Evolutionary conservation across 2,329 filamentous ascomycete genomes (phyloP).

Genomic region (Beauveria brongniartii): DNA sequence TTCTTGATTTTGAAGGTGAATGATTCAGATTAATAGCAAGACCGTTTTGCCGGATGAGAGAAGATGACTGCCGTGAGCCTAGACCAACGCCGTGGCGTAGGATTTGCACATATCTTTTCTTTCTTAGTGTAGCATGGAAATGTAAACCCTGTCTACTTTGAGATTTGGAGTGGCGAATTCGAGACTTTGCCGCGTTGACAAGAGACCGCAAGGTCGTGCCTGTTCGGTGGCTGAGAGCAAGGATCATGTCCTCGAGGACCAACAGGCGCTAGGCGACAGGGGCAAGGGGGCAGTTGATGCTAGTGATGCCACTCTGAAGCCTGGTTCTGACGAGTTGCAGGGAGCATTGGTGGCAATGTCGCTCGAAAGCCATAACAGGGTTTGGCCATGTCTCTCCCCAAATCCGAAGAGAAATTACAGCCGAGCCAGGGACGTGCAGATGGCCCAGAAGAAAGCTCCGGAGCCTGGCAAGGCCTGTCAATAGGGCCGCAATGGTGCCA

Average conservation of each 20-base stretch:
- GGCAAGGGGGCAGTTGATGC: neutral
- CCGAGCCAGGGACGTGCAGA: neutral
- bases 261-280: constrained; percentile 3
- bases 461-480: neutral
- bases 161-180: constrained; percentile 5
- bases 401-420: neutral
- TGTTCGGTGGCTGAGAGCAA: neutral
- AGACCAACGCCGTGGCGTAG: neutral
- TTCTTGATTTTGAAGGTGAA: neutral
- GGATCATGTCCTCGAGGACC: neutral
- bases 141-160: neutral
- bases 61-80: neutral
- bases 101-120: neutral
- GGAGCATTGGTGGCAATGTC: constrained; percentile 4
- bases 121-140: neutral
- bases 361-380: neutral
- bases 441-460: constrained; percentile 4
- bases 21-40: neutral
- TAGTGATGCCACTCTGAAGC: neutral
- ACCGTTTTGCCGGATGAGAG: neutral
- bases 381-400: neutral
- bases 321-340: neutral
- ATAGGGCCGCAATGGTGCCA: neutral
- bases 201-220: neutral
- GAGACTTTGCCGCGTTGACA: neutral